A percentile compares a stretch with the other conserved stretches of the same genome.
Evolutionary conservation across 768 basidiomycete genomes (phyloP).

Genomic region (Russula compacta): DNA sequence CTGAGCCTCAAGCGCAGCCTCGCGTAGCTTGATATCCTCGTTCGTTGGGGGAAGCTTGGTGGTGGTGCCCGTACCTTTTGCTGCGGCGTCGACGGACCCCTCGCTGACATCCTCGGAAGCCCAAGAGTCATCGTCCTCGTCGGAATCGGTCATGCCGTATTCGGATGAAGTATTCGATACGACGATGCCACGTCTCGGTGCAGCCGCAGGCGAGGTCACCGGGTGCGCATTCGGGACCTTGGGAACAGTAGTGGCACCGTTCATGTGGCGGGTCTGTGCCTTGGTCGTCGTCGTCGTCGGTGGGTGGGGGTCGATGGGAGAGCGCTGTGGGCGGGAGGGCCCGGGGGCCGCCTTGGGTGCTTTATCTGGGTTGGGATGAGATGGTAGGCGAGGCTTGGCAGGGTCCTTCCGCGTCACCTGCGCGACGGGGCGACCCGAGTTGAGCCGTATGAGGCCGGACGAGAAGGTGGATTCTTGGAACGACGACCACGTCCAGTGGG

Average conservation of each 20-base stretch:
- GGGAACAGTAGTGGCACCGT: conserved; percentile 2
- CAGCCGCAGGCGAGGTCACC: neutral
- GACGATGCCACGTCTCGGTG: conserved; percentile 31
- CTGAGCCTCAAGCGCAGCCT: conserved; percentile 55
- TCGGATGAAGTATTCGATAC: conserved; percentile 40
- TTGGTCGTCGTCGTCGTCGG: neutral
- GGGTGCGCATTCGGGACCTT: neutral
- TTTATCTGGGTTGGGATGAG: conserved; percentile 1
- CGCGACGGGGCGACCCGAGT: conserved; percentile 11
- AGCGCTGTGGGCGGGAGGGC: conserved; percentile 4
- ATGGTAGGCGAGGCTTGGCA: neutral
- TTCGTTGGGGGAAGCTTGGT: conserved; percentile 21
- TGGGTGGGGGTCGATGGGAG: conserved; percentile 9
- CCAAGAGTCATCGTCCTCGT: conserved; percentile 46
- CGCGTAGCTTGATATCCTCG: conserved; percentile 28
- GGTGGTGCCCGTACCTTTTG: conserved; percentile 9
- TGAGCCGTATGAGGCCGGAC: conserved; percentile 13
- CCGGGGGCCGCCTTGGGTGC: conserved; percentile 2
- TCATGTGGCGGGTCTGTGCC: conserved; percentile 16
- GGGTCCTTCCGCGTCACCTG: conserved; percentile 9
- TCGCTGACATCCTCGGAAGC: conserved; percentile 45
- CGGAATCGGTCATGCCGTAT: conserved; percentile 43
- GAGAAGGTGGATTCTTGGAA: conserved; percentile 13
- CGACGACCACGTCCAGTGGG: conserved; percentile 20
- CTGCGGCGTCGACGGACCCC: conserved; percentile 20